Base-by-base conservation (phyloP, 176 grass and related monocot genomes). In the Areca catechu region DNA sequence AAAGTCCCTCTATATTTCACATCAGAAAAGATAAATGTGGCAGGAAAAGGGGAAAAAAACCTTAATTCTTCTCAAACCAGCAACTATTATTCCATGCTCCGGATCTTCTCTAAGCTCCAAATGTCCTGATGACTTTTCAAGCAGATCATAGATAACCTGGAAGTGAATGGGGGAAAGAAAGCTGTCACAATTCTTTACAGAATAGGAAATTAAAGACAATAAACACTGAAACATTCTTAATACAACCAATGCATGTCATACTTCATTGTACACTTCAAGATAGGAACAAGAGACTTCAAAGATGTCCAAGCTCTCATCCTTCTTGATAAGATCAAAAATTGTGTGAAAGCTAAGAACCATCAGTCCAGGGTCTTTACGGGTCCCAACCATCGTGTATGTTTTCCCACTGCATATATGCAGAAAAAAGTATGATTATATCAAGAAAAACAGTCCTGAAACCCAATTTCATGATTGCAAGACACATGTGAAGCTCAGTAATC, bases 231-330 rank as follows among this genome's bases (percentile, higher is more conserved):
- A 70, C 5, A 57, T 55, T 55, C 34, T 54, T 58, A 51, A 53
- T 17, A 59, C 4, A 53, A 48, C 43, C 50, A 51, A 24, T 37
- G 43, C 19, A 12, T 66, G 24, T 43, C 57, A 55, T 77, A 98
- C 94, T 81, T 98, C 94, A 65, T 98, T 98, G 69, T 98, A 98
- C 49, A 98, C 94, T 98, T 98, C 94, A 53, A 98, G 79, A 62
- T 93, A 98, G 29, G 94, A 93, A 79, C 94, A 98, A 15, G 84
- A 85, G 62, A 98, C 79, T 76, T 98, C 94, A 71, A 92, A 93
- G 30, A 67, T 75, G 78, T 98, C 94, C 34, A 82, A 72, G 56
- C 76, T 79, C 23, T 79, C 56, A 55, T 93, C 84, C 24, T 76
- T 88, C 64, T 89, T 93, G 58, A 98, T 92, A 79, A 89, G 81